phyloP scores from a whole-genome alignment of 1,284 basidiomycete species.

The Trametes pubescens region DNA sequence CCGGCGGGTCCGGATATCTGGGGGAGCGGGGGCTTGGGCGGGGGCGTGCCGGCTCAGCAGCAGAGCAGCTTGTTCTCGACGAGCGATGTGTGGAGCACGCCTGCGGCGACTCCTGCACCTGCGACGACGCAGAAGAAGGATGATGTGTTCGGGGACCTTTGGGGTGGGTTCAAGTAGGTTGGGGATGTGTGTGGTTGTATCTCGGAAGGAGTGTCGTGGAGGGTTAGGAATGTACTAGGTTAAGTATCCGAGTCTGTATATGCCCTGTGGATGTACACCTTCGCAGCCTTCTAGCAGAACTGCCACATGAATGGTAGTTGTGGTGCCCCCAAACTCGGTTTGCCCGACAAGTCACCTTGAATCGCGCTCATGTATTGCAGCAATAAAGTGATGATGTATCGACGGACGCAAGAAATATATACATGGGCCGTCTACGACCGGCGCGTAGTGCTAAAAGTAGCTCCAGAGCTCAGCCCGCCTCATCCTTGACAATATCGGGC shows the following conservation, averaged over 20 bases:
- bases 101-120: conserved; percentile 29
- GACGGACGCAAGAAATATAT: no score
- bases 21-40: conserved; percentile 44
- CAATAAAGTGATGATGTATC: no score
- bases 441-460: neutral
- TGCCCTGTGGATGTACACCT: no score
- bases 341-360: no score
- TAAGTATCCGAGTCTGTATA: no score
- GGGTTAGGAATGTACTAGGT: neutral
- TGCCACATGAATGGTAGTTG: no score
- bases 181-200: neutral
- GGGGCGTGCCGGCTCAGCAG: conserved; percentile 40
- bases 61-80: conserved; percentile 49
- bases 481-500: conserved; percentile 31
- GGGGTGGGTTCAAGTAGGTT: conserved; percentile 74
- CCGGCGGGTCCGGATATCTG: conserved; percentile 51
- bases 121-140: conserved; percentile 67
- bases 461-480: conserved; percentile 14
- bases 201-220: neutral
- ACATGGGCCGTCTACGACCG: no score
- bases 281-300: no score
- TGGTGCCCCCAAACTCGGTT: no score
- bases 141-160: conserved; percentile 81
- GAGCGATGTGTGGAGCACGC: conserved; percentile 61
- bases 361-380: no score